phyloP scores from a whole-genome alignment of 192 early-diverging fungal genomes.

The Coemansia sp. region DNA sequence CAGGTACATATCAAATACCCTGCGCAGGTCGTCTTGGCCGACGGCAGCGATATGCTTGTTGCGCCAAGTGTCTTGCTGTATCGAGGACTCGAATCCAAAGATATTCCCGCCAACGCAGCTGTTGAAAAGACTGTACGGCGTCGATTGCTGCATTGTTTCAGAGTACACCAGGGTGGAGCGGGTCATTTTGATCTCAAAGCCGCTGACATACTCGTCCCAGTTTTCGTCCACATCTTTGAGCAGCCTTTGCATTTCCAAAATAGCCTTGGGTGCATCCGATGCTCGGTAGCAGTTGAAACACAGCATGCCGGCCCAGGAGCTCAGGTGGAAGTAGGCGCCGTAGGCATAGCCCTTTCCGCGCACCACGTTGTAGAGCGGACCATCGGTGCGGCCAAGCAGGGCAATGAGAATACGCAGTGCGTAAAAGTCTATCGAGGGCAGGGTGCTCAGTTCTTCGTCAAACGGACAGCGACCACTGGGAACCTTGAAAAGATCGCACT shows the following conservation, averaged over 20 bases:
- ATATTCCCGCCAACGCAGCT: conserved; percentile 11
- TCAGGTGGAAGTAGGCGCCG: conserved; percentile 55
- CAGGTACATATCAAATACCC: conserved; percentile 29
- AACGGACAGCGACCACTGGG: conserved; percentile 17
- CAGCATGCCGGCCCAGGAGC: conserved; percentile 59
- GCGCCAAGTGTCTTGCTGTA: conserved; percentile 16
- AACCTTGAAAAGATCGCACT: conserved; percentile 28
- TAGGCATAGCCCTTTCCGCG: conserved; percentile 77
- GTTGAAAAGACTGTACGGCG: conserved; percentile 15
- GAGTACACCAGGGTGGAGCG: conserved; percentile 22
- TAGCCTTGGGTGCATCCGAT: conserved; percentile 27
- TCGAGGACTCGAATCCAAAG: conserved; percentile 19
- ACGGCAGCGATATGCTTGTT: conserved; percentile 23
- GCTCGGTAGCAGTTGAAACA: conserved; percentile 22
- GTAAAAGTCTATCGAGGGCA: conserved; percentile 50
- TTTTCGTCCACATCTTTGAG: conserved; percentile 9
- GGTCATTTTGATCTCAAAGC: conserved; percentile 43
- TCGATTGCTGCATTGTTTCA: conserved; percentile 5
- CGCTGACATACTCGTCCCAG: conserved; percentile 36
- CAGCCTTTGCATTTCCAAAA: conserved; percentile 16
- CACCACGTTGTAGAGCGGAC: conserved; percentile 71
- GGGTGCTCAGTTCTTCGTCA: conserved; percentile 32
- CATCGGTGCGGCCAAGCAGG: conserved; percentile 67
- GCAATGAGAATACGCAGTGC: conserved; percentile 63
- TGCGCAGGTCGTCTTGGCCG: conserved; percentile 22